A percentile compares a stretch with the other conserved stretches of the same genome.
These are phyloP conservation scores for Bruguiera hainesii DNA, from an alignment of 441 rosid species.

Conservation along the genomic window DNA sequence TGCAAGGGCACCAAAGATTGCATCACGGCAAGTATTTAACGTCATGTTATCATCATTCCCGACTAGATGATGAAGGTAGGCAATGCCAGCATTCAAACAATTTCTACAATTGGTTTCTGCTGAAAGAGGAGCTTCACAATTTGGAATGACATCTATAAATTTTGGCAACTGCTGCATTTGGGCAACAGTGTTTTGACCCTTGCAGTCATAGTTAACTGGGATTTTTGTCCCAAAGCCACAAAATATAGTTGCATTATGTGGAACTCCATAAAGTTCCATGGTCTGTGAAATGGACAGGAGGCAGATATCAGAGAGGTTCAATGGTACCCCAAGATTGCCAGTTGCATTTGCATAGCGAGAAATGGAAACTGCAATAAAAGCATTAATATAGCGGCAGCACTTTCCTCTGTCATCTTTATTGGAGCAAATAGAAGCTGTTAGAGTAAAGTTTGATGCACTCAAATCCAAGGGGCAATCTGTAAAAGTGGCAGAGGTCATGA, in stretches of 20 bases:
- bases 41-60: slow-evolving; percentile 59
- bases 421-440: slow-evolving; percentile 78
- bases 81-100: slow-evolving; percentile 74
- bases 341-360: slow-evolving; percentile 80
- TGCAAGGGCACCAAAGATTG: slow-evolving; percentile 70
- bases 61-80: slow-evolving; percentile 61
- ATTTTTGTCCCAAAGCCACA: slow-evolving; percentile 90
- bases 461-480: slow-evolving; percentile 88
- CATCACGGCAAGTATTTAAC: slow-evolving; percentile 86
- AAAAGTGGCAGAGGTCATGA: slow-evolving; percentile 20
- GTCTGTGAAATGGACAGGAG: slow-evolving; percentile 57
- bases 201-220: slow-evolving; percentile 67
- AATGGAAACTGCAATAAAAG: slow-evolving; percentile 67
- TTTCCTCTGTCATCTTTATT: slow-evolving; percentile 59
- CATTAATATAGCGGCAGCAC: slow-evolving; percentile 94
- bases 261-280: slow-evolving; percentile 74
- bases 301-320: slow-evolving; percentile 52
- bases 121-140: slow-evolving; percentile 59
- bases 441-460: slow-evolving; percentile 64
- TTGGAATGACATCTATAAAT: slow-evolving; percentile 50
- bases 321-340: slow-evolving; percentile 59
- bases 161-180: slow-evolving; percentile 77
- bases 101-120: slow-evolving; percentile 52
- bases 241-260: slow-evolving; percentile 65
- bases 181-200: slow-evolving; percentile 59